Evolutionary conservation across 352 stramenopile species (phyloP).

Genomic region (Phytophthora multivora): DNA sequence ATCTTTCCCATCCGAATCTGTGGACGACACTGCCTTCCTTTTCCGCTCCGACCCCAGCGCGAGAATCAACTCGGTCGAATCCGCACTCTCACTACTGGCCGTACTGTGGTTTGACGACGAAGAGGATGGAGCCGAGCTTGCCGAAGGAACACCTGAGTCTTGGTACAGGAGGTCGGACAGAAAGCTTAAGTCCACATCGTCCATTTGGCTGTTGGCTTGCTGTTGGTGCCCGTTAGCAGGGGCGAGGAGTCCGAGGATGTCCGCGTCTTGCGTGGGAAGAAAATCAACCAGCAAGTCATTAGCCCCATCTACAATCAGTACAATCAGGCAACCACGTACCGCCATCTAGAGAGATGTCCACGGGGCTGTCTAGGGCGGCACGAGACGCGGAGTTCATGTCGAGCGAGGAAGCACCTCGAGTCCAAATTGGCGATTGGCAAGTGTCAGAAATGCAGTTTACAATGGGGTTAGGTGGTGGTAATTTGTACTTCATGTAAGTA

Average conservation of each 20-base stretch:
- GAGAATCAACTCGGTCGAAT: background rate
- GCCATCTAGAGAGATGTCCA: background rate
- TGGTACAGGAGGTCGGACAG: constrained; percentile 57
- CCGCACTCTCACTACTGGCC: background rate
- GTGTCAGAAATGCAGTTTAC: no score
- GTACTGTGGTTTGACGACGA: constrained; percentile 7
- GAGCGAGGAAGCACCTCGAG: background rate
- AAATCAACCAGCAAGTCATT: background rate
- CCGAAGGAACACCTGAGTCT: constrained; percentile 29
- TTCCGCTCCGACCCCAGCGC: background rate
- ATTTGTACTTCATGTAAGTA: no score
- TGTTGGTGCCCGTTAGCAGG: background rate
- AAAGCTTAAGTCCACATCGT: constrained; percentile 38
- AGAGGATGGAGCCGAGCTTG: background rate
- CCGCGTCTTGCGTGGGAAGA: background rate
- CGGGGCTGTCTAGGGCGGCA: background rate
- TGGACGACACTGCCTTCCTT: background rate
- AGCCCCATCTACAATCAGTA: background rate
- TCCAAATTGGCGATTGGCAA: no score
- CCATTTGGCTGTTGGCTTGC: constrained; percentile 6
- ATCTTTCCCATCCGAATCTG: background rate
- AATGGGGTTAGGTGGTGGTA: no score
- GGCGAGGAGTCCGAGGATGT: background rate
- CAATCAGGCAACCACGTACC: background rate
- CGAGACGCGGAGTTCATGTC: background rate